phyloP scores from a whole-genome alignment of 257 asterid species.

The Dorcoceras hygrometricum region DNA sequence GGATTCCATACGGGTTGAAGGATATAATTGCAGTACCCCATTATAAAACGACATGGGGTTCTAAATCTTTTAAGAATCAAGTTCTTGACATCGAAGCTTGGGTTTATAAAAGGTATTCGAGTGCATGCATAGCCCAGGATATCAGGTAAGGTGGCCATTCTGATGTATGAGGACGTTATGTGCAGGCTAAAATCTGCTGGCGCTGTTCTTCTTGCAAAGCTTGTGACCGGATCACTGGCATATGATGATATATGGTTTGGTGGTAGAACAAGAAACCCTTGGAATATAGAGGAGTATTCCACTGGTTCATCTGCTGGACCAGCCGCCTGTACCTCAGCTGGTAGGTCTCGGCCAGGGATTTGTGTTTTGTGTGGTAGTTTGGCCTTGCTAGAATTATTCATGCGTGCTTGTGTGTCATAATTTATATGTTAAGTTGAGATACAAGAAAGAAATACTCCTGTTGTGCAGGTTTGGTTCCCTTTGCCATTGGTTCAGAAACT shows the following conservation, averaged over 20 bases:
- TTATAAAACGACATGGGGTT: slow-evolving; percentile 96
- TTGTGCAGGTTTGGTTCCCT: slow-evolving; percentile 69
- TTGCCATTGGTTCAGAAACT: slow-evolving; percentile 95
- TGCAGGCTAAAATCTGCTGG: slow-evolving; percentile 84
- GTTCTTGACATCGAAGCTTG: slow-evolving; percentile 86
- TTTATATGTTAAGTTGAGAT: not conserved
- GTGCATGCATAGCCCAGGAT: not conserved
- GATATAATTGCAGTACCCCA: slow-evolving; percentile 87
- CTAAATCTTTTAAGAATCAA: slow-evolving; percentile 63
- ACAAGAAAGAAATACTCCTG: not conserved
- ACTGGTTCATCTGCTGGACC: slow-evolving; percentile 99
- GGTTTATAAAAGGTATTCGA: slow-evolving; percentile 80
- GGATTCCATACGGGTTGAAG: slow-evolving; percentile 93
- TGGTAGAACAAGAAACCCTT: slow-evolving; percentile 94
- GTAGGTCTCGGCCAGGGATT: slow-evolving; percentile 29
- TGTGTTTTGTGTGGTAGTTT: not conserved
- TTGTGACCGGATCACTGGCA: slow-evolving; percentile 84
- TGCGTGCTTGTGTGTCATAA: not conserved
- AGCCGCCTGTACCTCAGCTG: slow-evolving; percentile 85
- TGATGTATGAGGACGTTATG: not conserved
- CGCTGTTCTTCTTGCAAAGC: slow-evolving; percentile 84
- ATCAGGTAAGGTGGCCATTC: not conserved
- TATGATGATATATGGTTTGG: slow-evolving; percentile 97
- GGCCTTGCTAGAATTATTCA: not conserved
- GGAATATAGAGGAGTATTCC: slow-evolving; percentile 88